phyloP scores from a whole-genome alignment of 306 rosid species.

The Lagenaria siceraria region DNA sequence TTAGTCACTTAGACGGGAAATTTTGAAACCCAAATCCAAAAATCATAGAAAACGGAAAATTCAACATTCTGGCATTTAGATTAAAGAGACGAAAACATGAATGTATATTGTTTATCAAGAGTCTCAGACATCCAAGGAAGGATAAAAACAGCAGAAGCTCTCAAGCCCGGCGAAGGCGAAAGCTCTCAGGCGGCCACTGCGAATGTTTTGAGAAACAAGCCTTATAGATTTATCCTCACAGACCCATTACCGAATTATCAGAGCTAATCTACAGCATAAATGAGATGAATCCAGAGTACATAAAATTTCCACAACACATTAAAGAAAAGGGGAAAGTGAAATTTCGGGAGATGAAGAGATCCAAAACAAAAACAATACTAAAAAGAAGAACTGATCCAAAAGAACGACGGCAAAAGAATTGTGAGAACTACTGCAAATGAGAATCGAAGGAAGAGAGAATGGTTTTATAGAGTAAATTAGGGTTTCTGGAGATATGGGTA shows the following conservation, averaged over 20 bases:
- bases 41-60: neutral
- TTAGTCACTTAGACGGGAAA: neutral
- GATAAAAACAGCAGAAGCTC: neutral
- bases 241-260: neutral
- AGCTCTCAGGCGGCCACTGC: neutral
- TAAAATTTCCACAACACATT: neutral
- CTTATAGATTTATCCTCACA: neutral
- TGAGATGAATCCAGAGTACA: neutral
- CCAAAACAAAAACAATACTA: neutral
- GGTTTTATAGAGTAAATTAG: neutral
- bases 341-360: too few species aligned
- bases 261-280: neutral
- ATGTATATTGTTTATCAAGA: neutral
- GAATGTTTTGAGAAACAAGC: neutral
- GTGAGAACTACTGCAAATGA: neutral
- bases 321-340: neutral
- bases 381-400: neutral
- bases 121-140: neutral
- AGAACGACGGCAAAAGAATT: neutral
- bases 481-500: neutral
- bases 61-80: neutral
- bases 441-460: neutral
- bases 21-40: neutral
- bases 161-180: neutral
- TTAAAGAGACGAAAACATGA: neutral